A percentile compares a stretch with the other conserved stretches of the same genome.
These are phyloP conservation scores for Chytriomyces confervae DNA, from an alignment of 192 early-diverging fungal species.

Conservation along the genomic window DNA sequence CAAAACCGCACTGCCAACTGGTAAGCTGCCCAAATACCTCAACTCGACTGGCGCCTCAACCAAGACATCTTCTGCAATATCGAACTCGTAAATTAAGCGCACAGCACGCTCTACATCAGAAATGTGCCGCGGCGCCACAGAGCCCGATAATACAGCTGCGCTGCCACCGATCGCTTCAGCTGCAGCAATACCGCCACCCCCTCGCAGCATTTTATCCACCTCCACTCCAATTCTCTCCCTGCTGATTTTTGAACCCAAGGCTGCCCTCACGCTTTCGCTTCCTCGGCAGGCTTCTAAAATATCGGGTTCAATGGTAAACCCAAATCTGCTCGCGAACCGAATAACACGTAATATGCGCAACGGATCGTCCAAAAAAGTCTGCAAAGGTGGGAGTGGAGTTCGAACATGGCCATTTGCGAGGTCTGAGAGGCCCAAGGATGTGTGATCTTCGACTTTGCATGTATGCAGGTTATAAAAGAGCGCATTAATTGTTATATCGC, in stretches of 20 bases:
- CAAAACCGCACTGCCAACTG: neutral
- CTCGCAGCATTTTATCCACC: conserved; percentile 88
- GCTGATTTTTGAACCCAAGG: conserved; percentile 83
- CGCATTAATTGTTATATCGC: conserved; percentile 98
- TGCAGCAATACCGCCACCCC: conserved; percentile 53
- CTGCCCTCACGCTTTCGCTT: conserved; percentile 41
- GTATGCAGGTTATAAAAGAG: conserved; percentile 97
- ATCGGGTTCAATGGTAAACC: conserved; percentile 73
- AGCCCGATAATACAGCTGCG: conserved; percentile 53
- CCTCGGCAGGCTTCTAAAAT: conserved; percentile 58
- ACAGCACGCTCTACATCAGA: conserved; percentile 15
- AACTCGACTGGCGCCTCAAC: conserved; percentile 8
- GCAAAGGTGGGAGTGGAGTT: conserved; percentile 86
- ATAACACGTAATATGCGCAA: conserved; percentile 91
- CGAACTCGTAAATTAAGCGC: conserved; percentile 32
- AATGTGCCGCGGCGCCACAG: conserved; percentile 30
- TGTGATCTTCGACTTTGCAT: conserved; percentile 83
- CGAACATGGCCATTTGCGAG: conserved; percentile 73
- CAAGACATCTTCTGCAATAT: conserved; percentile 18
- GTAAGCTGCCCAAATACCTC: conserved; percentile 9
- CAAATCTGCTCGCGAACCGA: conserved; percentile 92
- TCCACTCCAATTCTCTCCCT: conserved; percentile 91
- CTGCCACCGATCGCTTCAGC: conserved; percentile 58
- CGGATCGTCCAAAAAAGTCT: conserved; percentile 96
- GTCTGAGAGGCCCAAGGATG: conserved; percentile 72